Conservation (phyloP, 202 grass and related monocot genomes). For the Zoysia matrella region DNA sequence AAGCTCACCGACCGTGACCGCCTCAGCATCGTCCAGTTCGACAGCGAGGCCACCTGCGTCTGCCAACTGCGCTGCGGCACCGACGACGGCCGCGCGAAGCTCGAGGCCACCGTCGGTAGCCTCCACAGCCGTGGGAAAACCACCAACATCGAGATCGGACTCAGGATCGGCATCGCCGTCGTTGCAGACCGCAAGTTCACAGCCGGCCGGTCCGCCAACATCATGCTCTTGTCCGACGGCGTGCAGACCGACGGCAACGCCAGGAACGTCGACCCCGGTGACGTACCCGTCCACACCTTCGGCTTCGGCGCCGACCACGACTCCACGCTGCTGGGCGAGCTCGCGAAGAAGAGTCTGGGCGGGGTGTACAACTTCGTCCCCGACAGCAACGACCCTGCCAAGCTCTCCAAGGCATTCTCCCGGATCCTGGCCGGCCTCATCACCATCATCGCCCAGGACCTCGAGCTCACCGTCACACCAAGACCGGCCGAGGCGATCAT, state of each 20-base stretch:
- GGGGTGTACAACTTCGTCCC: constrained; percentile 28
- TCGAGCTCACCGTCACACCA: no score
- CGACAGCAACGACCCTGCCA: neutral
- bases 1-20: no score
- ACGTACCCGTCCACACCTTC: constrained; percentile 39
- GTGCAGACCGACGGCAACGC: neutral
- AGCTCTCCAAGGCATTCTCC: constrained; percentile 30
- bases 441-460: no score
- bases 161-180: neutral
- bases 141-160: constrained; percentile 31
- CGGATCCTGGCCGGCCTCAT: neutral
- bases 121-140: neutral
- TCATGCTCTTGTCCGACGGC: no score
- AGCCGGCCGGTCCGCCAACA: no score
- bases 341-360: neutral
- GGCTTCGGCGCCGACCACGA: constrained; percentile 36
- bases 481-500: neutral
- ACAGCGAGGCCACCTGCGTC: neutral
- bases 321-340: neutral
- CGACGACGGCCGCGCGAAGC: neutral
- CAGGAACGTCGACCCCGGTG: neutral
- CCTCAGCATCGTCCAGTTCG: no score
- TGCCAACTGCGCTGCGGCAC: constrained; percentile 24
- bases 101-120: neutral
- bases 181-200: neutral